Percentiles rank a stretch among this genome's conserved stretches.
Conservation (phyloP, 1,284 basidiomycete species). For the Takashimella koratensis region DNA sequence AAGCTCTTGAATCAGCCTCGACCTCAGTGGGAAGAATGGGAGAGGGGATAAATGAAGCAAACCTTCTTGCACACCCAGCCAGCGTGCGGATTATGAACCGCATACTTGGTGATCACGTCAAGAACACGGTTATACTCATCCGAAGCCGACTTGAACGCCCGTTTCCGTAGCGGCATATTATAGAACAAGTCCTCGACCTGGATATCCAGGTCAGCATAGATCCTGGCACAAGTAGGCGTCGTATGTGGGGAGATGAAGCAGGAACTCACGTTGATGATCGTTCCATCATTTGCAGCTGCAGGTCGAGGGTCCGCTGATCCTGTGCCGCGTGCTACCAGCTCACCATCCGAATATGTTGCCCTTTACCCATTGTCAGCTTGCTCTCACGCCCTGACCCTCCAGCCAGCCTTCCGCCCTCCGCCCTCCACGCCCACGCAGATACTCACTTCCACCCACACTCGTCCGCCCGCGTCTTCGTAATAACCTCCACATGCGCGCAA, state of each 20-base stretch:
- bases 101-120: constrained; percentile 92
- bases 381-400: not conserved
- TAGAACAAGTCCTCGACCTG: constrained; percentile 95
- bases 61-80: constrained; percentile 92
- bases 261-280: constrained; percentile 69
- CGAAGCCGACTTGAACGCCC: constrained; percentile 76
- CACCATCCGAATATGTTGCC: constrained; percentile 73
- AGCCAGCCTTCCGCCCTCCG: not conserved
- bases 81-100: constrained; percentile 83
- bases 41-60: not conserved
- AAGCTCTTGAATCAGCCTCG: too few relatives aligned
- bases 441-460: constrained; percentile 85
- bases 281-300: constrained; percentile 92
- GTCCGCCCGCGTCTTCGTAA: constrained; percentile 80
- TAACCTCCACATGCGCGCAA: constrained; percentile 80
- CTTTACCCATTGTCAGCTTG: too few relatives aligned
- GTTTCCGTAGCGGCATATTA: constrained; percentile 83
- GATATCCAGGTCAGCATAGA: not conserved
- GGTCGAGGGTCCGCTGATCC: constrained; percentile 75
- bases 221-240: not conserved
- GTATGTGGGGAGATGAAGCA: too few relatives aligned
- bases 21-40: not conserved
- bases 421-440: not conserved
- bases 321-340: constrained; percentile 63
- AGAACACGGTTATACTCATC: constrained; percentile 92